Base-by-base conservation (phyloP, 441 rosid genomes). In the Gossypium trilobum region DNA sequence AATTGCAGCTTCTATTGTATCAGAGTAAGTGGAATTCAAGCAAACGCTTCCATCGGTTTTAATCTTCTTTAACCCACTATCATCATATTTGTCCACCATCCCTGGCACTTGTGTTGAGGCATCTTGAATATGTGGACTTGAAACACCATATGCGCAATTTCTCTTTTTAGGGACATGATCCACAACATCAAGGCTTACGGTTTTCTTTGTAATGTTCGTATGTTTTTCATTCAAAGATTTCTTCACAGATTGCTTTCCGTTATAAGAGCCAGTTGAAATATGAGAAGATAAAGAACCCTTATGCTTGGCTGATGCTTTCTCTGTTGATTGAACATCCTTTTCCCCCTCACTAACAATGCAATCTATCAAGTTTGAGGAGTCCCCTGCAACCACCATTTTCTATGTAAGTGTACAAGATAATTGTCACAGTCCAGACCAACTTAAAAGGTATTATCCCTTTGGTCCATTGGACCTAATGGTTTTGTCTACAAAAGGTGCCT, bases 1-100 rank as follows among this genome's bases (percentile, higher is more conserved):
- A 55, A 90, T 71, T 8, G 91, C 85, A 73, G 87, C 87, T 74
- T 88, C 96, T 2, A 77, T 70, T 17, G 84, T 70, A 69, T 86
- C 82, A 59, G 89, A 79, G 60, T 67, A 59, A 66, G 74, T 79
- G 4, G 89, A 82, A 74, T 89, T 82, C 55, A 82, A 80, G 16
- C 20, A 52, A 48, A 85, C 54, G 51, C 31, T 77, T 71, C 62
- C 75, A n/a, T 79, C 81, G 22, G 72, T 72, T 82, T 72, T 76
- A 66, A 75, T 60, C 80, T 81, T 78, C 79, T 84, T 62, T 5
- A 67, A 68, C 36, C 42, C 67, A 55, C 42, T 42, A n/a, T 72
- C 75, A 29, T 46, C 54, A 19, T 19, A 71, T 58, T 71, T 20
- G 19, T 36, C 23, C 27, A 61, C 31, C 50, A 46, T 56, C 57